These are phyloP conservation scores for Mortierella sp. DNA, from an alignment of 371 early-diverging fungal genomes.

Conservation along the genomic window DNA sequence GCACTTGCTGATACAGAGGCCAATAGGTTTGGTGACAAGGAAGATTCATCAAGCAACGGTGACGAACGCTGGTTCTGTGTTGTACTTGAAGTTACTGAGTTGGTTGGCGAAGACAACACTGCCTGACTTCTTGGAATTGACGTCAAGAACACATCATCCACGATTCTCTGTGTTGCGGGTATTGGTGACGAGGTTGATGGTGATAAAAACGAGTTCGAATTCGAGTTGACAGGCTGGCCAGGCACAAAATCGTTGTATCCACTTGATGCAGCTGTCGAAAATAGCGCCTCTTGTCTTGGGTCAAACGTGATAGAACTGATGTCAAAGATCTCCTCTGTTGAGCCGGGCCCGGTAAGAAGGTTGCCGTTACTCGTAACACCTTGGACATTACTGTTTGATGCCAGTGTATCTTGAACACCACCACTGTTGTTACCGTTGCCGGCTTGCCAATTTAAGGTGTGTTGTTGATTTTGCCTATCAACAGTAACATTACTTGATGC, in stretches of 20 bases:
- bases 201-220: background rate
- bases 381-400: background rate
- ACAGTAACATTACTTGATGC: background rate
- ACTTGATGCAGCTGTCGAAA: constrained; percentile 38
- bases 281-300: constrained; percentile 30
- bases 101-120: constrained; percentile 13
- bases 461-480: background rate
- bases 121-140: constrained; percentile 14
- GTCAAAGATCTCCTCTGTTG: constrained; percentile 22
- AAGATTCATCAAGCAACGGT: background rate
- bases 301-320: constrained; percentile 33
- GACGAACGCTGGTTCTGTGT: constrained; percentile 10
- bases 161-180: background rate
- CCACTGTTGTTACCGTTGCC: background rate
- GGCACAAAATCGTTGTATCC: background rate
- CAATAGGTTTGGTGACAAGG: constrained; percentile 3
- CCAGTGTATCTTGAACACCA: background rate
- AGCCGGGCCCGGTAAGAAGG: background rate
- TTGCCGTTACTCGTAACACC: background rate
- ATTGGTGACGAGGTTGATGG: background rate
- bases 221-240: background rate
- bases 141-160: constrained; percentile 29
- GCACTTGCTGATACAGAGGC: background rate
- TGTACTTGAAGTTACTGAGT: constrained; percentile 10
- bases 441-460: background rate